These are phyloP conservation scores for Fomitopsis schrenkii DNA, from an alignment of 1,284 basidiomycete species.

Conservation along the genomic window DNA sequence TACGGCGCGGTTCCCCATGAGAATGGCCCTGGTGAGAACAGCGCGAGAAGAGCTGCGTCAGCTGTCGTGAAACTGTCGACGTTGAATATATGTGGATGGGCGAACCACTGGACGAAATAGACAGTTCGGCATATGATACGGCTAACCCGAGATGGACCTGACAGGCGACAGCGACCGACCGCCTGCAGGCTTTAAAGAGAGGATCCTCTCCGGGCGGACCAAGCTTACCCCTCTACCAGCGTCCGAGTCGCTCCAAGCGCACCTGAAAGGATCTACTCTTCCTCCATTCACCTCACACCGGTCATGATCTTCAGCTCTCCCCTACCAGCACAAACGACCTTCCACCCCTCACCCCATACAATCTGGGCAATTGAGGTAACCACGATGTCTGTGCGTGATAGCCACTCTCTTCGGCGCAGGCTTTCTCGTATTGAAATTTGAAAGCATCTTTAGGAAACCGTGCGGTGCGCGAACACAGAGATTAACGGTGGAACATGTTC, in stretches of 20 bases:
- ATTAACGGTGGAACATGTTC: conserved; percentile 5
- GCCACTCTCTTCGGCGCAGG: not conserved
- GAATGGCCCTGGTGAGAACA: not conserved
- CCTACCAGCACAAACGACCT: conserved; percentile 5
- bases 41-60: conserved; percentile 1
- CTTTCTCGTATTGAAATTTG: not conserved
- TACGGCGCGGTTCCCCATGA: not conserved
- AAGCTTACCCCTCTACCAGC: not conserved
- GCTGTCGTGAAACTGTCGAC: not conserved
- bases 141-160: not conserved
- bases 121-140: not conserved
- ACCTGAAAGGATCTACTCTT: not conserved
- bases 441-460: not conserved
- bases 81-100: not conserved
- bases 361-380: conserved; percentile 2
- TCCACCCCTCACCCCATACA: conserved; percentile 4
- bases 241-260: not conserved
- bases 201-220: not conserved
- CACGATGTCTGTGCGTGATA: conserved; percentile 3
- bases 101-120: not conserved
- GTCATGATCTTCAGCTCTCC: conserved; percentile 6
- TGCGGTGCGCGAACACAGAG: conserved; percentile 1
- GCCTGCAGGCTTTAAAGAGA: not conserved
- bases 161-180: not conserved
- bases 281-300: not conserved